phyloP scores from a whole-genome alignment of 805 yeast species.

The Trichomonascus vanleenenianus region DNA sequence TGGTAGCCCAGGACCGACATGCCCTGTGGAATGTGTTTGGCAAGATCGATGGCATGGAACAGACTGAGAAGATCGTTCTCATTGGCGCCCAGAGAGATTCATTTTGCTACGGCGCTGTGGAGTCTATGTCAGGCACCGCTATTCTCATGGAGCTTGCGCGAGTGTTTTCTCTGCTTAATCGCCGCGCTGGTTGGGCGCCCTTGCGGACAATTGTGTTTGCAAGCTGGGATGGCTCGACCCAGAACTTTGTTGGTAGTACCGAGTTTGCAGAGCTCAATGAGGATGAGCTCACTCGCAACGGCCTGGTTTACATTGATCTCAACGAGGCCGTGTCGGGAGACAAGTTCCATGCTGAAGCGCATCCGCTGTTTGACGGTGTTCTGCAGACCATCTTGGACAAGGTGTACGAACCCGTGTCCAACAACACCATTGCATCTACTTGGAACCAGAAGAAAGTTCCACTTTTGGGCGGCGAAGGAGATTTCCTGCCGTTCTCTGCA shows the following conservation, averaged over 20 bases:
- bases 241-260: conserved; percentile 77
- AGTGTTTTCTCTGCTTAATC: conserved; percentile 54
- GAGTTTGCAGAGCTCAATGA: conserved; percentile 59
- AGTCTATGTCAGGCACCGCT: conserved; percentile 69
- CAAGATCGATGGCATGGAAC: conserved; percentile 72
- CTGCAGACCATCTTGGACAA: conserved; percentile 36
- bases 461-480: conserved; percentile 38
- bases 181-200: conserved; percentile 71
- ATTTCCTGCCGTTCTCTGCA: conserved; percentile 60
- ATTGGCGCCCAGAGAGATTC: conserved; percentile 83
- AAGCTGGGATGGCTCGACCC: conserved; percentile 76
- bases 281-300: conserved; percentile 49
- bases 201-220: conserved; percentile 72
- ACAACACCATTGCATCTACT: conserved; percentile 4
- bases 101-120: conserved; percentile 62
- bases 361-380: conserved; percentile 53
- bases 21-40: conserved; percentile 75
- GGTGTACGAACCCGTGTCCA: conserved; percentile 17
- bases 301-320: conserved; percentile 66
- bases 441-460: conserved; percentile 15
- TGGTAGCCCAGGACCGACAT: conserved; percentile 45
- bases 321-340: conserved; percentile 53
- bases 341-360: conserved; percentile 46
- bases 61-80: conserved; percentile 59
- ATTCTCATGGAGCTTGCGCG: conserved; percentile 64